Conservation (phyloP, 768 basidiomycete genomes). For the Tulasnella sp. region DNA sequence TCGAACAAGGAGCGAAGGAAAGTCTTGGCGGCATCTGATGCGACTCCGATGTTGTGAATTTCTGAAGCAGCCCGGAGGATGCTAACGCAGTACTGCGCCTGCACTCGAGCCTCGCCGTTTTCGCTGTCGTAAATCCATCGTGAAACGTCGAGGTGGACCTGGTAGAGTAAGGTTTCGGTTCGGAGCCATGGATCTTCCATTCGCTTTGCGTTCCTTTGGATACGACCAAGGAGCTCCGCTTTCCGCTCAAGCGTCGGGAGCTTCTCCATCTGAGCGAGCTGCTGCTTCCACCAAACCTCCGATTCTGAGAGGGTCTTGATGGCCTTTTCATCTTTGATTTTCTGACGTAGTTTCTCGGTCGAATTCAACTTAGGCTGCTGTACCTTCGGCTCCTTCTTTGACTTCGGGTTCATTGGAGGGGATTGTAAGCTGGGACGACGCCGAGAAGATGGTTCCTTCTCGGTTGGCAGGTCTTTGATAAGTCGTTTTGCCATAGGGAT, state of each 20-base stretch:
- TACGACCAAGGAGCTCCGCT: conserved; percentile 45
- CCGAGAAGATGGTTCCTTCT: neutral
- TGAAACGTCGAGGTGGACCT: conserved; percentile 55
- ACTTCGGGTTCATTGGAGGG: neutral
- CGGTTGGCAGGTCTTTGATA: neutral
- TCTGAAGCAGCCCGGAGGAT: conserved; percentile 57
- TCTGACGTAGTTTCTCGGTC: conserved; percentile 50
- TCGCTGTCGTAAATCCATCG: conserved; percentile 57
- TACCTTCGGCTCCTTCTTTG: neutral
- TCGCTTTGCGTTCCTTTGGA: conserved; percentile 51
- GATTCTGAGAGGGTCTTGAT: conserved; percentile 49
- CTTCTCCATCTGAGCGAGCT: conserved; percentile 49
- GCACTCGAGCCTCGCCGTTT: conserved; percentile 46
- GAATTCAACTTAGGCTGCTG: conserved; percentile 41
- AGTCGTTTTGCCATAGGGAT: conserved; percentile 47
- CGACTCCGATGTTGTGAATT: conserved; percentile 39
- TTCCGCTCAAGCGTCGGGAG: conserved; percentile 43
- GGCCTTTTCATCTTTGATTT: conserved; percentile 54
- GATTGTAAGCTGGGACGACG: neutral
- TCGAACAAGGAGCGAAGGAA: conserved; percentile 42
- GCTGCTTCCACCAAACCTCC: conserved; percentile 57
- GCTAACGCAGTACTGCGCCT: conserved; percentile 53
- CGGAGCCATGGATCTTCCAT: conserved; percentile 51
- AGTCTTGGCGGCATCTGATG: conserved; percentile 40
- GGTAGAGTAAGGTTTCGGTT: conserved; percentile 58